Conservation (phyloP, 352 stramenopile species). For the Phytophthora fragariaefolia region DNA sequence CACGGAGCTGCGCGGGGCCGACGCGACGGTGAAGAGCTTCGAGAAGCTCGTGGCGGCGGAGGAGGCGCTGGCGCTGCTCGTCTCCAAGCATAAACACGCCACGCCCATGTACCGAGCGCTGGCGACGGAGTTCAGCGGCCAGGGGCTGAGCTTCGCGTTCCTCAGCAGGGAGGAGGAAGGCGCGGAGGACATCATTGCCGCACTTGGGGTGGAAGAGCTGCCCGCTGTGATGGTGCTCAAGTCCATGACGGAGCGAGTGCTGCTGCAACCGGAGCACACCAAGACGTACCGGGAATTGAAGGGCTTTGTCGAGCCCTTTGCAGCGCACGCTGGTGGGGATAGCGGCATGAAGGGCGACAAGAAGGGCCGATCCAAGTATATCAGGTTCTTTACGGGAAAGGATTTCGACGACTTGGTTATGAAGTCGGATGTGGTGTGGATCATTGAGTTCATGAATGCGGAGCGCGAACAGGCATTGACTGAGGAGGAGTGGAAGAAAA, state of each 20-base stretch:
- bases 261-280: conserved; percentile 50
- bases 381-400: conserved; percentile 48
- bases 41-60: conserved; percentile 33
- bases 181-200: conserved; percentile 36
- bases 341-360: conserved; percentile 17
- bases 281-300: conserved; percentile 66
- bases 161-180: conserved; percentile 45
- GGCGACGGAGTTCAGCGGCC: conserved; percentile 60
- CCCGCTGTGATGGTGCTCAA: conserved; percentile 57
- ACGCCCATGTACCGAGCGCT: conserved; percentile 68
- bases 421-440: conserved; percentile 63
- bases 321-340: conserved; percentile 19
- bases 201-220: conserved; percentile 45
- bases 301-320: conserved; percentile 60
- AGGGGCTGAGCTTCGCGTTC: conserved; percentile 62
- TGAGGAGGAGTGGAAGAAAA: conserved; percentile 56
- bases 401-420: conserved; percentile 65
- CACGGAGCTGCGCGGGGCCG: conserved; percentile 31
- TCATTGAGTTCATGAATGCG: conserved; percentile 62
- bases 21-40: conserved; percentile 30
- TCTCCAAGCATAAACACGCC: conserved; percentile 71
- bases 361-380: conserved; percentile 25
- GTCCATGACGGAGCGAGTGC: conserved; percentile 41
- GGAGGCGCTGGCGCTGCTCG: conserved; percentile 52
- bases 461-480: conserved; percentile 40